A percentile compares a stretch with the other conserved stretches of the same genome.
phyloP scores from a whole-genome alignment of 73 alveolate genomes.

The Blepharisma stoltei region DNA sequence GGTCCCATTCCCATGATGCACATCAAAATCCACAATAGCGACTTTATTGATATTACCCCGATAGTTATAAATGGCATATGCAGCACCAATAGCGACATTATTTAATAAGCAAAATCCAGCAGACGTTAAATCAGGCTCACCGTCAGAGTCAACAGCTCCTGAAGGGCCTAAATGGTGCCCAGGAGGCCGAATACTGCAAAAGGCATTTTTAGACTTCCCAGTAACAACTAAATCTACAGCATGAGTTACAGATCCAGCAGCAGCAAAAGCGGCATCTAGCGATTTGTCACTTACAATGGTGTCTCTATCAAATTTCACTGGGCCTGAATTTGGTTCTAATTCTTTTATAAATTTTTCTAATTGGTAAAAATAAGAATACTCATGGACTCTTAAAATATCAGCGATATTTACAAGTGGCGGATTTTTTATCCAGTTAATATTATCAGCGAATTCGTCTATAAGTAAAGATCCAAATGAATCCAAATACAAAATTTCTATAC shows the following conservation, averaged over 20 bases:
- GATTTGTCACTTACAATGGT: conserved; percentile 44
- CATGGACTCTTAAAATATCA: conserved; percentile 54
- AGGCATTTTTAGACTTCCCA: conserved; percentile 78
- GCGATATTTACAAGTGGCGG: conserved; percentile 29
- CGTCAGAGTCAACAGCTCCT: conserved; percentile 69
- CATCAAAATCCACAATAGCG: conserved; percentile 96
- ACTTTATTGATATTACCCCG: conserved; percentile 66
- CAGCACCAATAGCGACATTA: conserved; percentile 93
- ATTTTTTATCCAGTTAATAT: background rate
- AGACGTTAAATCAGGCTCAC: conserved; percentile 46
- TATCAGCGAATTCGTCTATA: conserved; percentile 14
- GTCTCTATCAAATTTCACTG: conserved; percentile 47
- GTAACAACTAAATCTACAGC: conserved; percentile 82
- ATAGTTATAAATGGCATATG: conserved; percentile 69
- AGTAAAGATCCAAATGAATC: conserved; percentile 42
- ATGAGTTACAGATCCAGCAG: conserved; percentile 91
- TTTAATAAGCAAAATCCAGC: conserved; percentile 94
- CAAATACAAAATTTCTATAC: background rate
- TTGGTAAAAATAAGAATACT: conserved; percentile 35
- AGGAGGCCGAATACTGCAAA: conserved; percentile 93
- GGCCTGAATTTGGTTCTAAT: background rate
- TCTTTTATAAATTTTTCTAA: conserved; percentile 7
- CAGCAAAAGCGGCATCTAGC: conserved; percentile 61
- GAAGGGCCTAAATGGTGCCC: conserved; percentile 92
- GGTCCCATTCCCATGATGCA: conserved; percentile 99